Percentiles rank a stretch among this genome's conserved stretches.
Evolutionary conservation across 441 rosid genomes (phyloP).

Genomic region (Monsonia emarginata): DNA sequence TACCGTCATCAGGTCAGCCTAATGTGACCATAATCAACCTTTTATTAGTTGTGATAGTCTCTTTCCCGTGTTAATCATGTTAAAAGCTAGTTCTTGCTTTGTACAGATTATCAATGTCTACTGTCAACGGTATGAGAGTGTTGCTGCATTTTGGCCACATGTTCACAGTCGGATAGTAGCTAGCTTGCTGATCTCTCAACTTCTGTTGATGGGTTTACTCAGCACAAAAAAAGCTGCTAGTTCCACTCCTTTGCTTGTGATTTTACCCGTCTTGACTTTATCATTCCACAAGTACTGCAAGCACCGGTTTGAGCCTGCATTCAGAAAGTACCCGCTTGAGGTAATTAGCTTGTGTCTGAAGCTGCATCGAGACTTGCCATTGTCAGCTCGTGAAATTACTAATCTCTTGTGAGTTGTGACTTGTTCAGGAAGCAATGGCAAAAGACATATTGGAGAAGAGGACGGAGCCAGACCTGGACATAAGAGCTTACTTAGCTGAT

Average conservation of each 20-base stretch:
- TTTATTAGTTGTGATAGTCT: too few species aligned
- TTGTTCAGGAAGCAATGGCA: conserved; percentile 84
- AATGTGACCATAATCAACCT: too few species aligned
- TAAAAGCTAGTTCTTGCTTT: not conserved
- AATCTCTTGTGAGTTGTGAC: too few species aligned
- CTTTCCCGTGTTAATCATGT: not conserved
- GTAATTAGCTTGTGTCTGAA: too few species aligned
- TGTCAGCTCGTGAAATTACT: too few species aligned
- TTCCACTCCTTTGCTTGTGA: conserved; percentile 67
- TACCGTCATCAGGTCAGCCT: conserved; percentile 79
- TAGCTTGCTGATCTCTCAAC: conserved; percentile 64
- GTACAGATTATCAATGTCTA: conserved; percentile 85
- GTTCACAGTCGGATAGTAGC: conserved; percentile 64
- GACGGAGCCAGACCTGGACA: conserved; percentile 56
- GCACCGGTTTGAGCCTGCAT: conserved; percentile 76
- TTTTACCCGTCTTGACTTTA: conserved; percentile 60
- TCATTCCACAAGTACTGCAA: conserved; percentile 61
- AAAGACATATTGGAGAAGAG: conserved; percentile 75
- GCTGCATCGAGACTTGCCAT: too few species aligned
- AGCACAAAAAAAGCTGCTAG: conserved; percentile 52
- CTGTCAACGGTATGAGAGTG: conserved; percentile 82
- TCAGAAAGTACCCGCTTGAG: conserved; percentile 60
- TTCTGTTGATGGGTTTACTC: conserved; percentile 70
- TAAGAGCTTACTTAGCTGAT: conserved; percentile 58
- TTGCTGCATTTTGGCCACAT: conserved; percentile 84